Conservation (phyloP, 176 grass and related monocot genomes). For the Oryza meridionalis region DNA sequence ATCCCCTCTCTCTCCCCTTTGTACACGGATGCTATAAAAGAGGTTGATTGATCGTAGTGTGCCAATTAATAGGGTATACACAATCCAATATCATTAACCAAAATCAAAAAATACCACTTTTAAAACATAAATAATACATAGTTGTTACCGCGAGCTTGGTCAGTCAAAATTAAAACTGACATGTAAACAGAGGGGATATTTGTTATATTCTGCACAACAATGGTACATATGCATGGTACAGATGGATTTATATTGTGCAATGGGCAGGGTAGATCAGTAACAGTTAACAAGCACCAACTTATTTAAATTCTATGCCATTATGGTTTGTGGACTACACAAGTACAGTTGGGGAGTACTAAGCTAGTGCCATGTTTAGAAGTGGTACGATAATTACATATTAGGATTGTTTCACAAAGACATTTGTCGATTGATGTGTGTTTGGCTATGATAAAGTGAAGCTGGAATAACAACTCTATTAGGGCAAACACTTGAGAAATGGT, state of each 20-base stretch:
- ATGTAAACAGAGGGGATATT: background rate
- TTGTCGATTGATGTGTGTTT: background rate
- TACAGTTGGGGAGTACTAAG: background rate
- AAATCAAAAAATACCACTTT: background rate
- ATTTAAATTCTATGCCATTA: background rate
- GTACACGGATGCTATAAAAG: background rate
- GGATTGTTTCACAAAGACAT: slow-evolving; percentile 1
- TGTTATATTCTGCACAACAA: background rate
- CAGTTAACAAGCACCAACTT: slow-evolving; percentile 25
- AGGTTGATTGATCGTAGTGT: background rate
- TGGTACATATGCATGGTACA: background rate
- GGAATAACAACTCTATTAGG: background rate
- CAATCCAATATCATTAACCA: background rate
- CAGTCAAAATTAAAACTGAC: background rate
- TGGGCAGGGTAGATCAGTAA: background rate
- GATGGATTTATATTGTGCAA: background rate
- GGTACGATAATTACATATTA: background rate
- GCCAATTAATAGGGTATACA: background rate
- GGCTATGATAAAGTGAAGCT: background rate
- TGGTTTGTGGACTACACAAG: background rate
- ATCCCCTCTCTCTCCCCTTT: no score
- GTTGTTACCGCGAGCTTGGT: background rate
- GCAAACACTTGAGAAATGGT: background rate
- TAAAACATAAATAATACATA: background rate
- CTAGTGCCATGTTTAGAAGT: slow-evolving; percentile 10